A percentile compares a stretch with the other conserved stretches of the same genome.
Conservation (phyloP, 169 alveolate species). For the Amoebophrya sp. region DNA sequence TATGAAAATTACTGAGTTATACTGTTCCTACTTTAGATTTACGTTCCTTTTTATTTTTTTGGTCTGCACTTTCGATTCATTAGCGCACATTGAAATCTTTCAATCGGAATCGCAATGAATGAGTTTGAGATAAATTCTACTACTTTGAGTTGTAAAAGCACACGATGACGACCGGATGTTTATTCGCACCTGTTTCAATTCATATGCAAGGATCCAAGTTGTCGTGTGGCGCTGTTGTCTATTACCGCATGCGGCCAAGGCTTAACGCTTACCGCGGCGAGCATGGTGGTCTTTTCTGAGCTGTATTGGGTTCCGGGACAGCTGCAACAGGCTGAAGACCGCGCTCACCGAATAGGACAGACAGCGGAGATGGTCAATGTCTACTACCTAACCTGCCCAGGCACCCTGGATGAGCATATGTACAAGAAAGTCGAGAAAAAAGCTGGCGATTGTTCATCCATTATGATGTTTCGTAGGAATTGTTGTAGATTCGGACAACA, state of each 20-base stretch:
- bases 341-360: conserved; percentile 19
- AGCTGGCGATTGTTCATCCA: not conserved
- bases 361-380: not conserved
- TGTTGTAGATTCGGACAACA: no score
- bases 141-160: no score
- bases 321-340: conserved; percentile 88
- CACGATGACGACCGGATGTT: no score
- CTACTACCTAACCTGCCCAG: not conserved
- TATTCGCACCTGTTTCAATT: no score
- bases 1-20: no score
- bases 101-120: no score
- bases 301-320: conserved; percentile 92
- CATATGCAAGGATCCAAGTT: not conserved
- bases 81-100: no score
- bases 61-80: no score
- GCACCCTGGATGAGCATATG: not conserved
- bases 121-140: no score
- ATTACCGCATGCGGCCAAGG: conserved; percentile 89
- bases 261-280: conserved; percentile 82
- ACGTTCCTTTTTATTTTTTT: no score
- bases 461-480: no score
- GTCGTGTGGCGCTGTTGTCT: conserved; percentile 71
- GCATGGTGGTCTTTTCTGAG: conserved; percentile 85
- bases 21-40: no score
- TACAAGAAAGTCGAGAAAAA: not conserved